Conservation (phyloP, 169 alveolate genomes). For the Plasmodium malariae region DNA sequence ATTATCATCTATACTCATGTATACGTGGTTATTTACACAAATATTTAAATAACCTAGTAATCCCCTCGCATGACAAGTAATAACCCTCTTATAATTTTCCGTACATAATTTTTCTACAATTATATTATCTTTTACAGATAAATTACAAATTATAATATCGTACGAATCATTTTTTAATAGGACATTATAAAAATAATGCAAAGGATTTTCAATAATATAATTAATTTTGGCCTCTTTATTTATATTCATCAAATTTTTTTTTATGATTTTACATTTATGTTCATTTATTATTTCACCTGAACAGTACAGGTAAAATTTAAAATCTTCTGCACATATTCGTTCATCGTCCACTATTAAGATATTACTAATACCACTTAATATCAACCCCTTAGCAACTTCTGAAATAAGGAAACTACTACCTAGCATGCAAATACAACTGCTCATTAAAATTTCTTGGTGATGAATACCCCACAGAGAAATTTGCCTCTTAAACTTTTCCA, state of each 20-base stretch:
- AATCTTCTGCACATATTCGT: constrained; percentile 1
- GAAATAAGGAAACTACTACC: constrained; percentile 28
- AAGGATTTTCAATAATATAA: constrained; percentile 21
- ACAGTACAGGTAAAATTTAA: constrained; percentile 14
- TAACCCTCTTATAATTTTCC: not conserved
- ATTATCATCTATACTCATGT: not conserved
- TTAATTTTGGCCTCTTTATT: constrained; percentile 30
- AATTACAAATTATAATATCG: constrained; percentile 39
- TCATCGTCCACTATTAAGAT: constrained; percentile 36
- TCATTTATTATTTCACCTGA: constrained; percentile 9
- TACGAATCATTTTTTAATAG: not conserved
- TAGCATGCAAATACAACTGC: constrained; percentile 12
- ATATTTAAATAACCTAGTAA: constrained; percentile 29
- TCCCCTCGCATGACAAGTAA: constrained; percentile 26
- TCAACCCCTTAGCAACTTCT: constrained; percentile 39
- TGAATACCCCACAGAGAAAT: constrained; percentile 59
- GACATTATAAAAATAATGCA: constrained; percentile 11
- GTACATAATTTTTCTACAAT: constrained; percentile 29
- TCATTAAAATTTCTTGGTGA: constrained; percentile 61
- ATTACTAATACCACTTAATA: constrained; percentile 28
- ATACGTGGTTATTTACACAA: constrained; percentile 16
- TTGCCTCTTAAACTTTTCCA: constrained; percentile 17
- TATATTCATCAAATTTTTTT: constrained; percentile 20
- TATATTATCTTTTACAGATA: constrained; percentile 38
- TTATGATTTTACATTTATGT: constrained; percentile 28